Evolutionary conservation across 345 rosid genomes (phyloP).

Genomic region (Orychophragmus violaceus): DNA sequence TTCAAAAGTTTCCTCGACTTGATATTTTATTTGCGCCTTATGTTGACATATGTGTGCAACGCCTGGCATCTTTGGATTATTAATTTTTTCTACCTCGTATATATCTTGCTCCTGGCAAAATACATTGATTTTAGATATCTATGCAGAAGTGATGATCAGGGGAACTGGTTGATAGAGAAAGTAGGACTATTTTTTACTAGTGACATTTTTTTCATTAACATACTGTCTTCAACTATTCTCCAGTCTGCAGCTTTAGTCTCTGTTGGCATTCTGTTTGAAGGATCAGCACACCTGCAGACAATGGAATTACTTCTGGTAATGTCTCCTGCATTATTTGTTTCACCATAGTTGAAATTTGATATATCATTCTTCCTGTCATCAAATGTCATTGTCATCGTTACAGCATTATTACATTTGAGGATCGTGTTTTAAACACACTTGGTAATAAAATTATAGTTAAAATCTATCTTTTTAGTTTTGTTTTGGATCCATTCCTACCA

Average conservation of each 20-base stretch:
- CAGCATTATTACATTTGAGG: background rate
- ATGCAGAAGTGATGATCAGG: background rate
- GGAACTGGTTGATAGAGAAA: background rate
- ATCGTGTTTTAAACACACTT: conserved; percentile 7
- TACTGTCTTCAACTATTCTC: conserved; percentile 26
- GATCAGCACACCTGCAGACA: conserved; percentile 84
- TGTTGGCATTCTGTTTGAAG: conserved; percentile 89
- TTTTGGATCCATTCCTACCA: background rate
- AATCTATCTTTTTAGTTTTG: background rate
- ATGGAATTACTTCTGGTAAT: conserved; percentile 84
- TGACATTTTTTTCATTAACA: conserved; percentile 7
- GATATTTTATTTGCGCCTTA: background rate
- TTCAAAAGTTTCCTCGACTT: background rate
- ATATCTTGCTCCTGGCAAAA: background rate
- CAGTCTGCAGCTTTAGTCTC: conserved; percentile 95
- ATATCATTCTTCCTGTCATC: conserved; percentile 10
- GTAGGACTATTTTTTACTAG: background rate
- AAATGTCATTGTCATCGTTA: background rate
- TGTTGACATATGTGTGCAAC: background rate
- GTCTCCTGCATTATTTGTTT: background rate
- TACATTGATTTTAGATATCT: background rate
- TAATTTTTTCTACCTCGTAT: background rate
- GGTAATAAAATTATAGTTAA: background rate
- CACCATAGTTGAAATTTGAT: conserved; percentile 2
- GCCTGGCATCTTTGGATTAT: background rate